Evolutionary conservation across 768 basidiomycete genomes (phyloP).

Genomic region (Coprinellus micaceus): DNA sequence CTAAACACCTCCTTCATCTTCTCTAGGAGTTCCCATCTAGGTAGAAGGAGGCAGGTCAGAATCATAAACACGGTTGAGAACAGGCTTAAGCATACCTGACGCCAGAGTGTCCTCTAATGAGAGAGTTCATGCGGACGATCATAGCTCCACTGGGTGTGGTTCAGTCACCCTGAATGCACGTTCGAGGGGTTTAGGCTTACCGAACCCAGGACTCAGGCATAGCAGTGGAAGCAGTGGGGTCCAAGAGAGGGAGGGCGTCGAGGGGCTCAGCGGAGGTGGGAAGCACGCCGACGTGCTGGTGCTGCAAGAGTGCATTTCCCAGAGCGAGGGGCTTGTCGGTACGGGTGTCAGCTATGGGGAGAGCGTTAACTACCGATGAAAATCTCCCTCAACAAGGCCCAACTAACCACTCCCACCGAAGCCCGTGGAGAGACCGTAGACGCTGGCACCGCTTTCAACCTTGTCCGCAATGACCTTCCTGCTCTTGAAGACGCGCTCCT

Average conservation of each 20-base stretch:
- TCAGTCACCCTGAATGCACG: conserved; percentile 30
- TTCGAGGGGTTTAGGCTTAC: conserved; percentile 26
- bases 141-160: conserved; percentile 58
- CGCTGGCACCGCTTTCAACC: conserved; percentile 60
- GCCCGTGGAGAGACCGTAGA: conserved; percentile 81
- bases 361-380: not conserved
- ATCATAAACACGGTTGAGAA: not conserved
- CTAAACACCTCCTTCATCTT: conserved; percentile 61
- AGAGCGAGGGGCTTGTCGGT: conserved; percentile 62
- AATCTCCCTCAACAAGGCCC: conserved; percentile 8
- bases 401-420: conserved; percentile 67
- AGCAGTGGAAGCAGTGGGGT: conserved; percentile 58
- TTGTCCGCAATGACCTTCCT: conserved; percentile 67
- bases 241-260: conserved; percentile 58
- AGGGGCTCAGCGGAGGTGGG: conserved; percentile 48
- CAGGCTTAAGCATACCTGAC: conserved; percentile 41
- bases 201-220: conserved; percentile 91
- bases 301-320: conserved; percentile 66
- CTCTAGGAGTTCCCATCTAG: conserved; percentile 67
- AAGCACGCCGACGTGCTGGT: conserved; percentile 68
- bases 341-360: conserved; percentile 62
- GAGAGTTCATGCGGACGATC: conserved; percentile 75
- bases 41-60: not conserved
- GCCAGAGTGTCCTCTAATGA: conserved; percentile 78
- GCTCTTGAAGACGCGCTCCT: conserved; percentile 55